Evolutionary conservation across 2,329 filamentous ascomycete genomes (phyloP), one percentile per base, ranked within the genome.

Genomic region (Apiospora koreana): DNA sequence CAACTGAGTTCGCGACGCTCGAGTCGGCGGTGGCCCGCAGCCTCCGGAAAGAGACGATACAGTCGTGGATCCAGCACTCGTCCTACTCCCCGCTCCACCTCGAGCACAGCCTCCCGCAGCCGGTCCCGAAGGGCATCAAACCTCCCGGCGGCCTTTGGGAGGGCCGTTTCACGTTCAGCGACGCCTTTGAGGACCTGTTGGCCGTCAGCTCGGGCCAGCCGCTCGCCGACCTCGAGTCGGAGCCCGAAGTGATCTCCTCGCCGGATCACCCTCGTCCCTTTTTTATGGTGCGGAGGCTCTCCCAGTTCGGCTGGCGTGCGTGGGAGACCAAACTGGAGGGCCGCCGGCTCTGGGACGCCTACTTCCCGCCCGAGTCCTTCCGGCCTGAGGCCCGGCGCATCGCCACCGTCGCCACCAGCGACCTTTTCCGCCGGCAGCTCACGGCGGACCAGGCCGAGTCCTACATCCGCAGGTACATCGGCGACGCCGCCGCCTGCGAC

Each of bases 151-250:
- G 3, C 54, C 2, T 5, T 25, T 14, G 28, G 4, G 28, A 28
- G 23, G 46, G 28, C 35, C 74, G 80, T 43, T 87, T 88, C 74
- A 86, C 85, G 10, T 89, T 88, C 73, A 81, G 85, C 42, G 87
- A 89, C 73, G 87, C 87, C 65, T 89, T 89, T 72, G 87, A 89
- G 74, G 87, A 89, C 72, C 82, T 90, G 21, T 80, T 89, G 16
- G 79, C 80, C n/a, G 82, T 83, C 23, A 82, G 81, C n/a, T 81
- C 82, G 18, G 83, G 83, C 4, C 78, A 80, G 8, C 76, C 78
- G 2, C 77, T 88, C 25, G 31, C 54, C 54, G 31, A 38, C 7
- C 54, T 62, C 31, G 54, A 35, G 18, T n/a, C 18, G 21, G 31
- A 31, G 46, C 46, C 46, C 46, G 23, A 48, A 23, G 23, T 14